Evolutionary conservation across 495 filamentous ascomycete genomes (phyloP).

Genomic region (Penicillium crystallinum): DNA sequence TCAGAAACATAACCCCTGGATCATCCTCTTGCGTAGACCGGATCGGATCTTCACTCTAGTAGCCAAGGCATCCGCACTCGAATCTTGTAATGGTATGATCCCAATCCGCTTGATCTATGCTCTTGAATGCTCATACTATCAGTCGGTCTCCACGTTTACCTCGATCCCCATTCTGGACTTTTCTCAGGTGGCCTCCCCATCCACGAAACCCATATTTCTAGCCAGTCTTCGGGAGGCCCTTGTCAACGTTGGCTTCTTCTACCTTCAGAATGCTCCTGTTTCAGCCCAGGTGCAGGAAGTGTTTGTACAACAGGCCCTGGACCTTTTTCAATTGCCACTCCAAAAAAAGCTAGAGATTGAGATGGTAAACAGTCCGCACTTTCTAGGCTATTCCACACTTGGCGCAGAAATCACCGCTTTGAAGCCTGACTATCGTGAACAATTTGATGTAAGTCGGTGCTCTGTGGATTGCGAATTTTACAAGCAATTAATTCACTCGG

Average conservation of each 20-base stretch:
- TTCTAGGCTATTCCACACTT: constrained; percentile 49
- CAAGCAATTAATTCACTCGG: neutral
- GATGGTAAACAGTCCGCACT: constrained; percentile 76
- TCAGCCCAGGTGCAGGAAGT: constrained; percentile 56
- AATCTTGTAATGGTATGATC: constrained; percentile 7
- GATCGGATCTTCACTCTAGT: neutral
- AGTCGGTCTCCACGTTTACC: constrained; percentile 47
- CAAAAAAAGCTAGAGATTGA: constrained; percentile 84
- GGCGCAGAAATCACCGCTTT: constrained; percentile 45
- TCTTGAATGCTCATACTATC: constrained; percentile 9
- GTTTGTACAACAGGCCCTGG: constrained; percentile 64
- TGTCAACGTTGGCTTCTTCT: constrained; percentile 89
- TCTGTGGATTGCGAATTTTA: neutral
- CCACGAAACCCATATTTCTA: constrained; percentile 69
- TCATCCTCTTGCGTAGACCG: neutral
- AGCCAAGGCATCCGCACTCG: neutral
- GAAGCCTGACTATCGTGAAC: constrained; percentile 58
- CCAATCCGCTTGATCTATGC: neutral
- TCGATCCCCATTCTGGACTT: constrained; percentile 79
- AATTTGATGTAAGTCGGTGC: constrained; percentile 72
- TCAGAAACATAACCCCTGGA: no score
- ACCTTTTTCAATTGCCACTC: constrained; percentile 75
- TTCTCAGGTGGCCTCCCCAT: constrained; percentile 53
- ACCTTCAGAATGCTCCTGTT: constrained; percentile 80
- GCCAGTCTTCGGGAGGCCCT: constrained; percentile 68